Evolutionary conservation across 441 rosid species (phyloP).

Genomic region (Euphorbia schlechtendalii): DNA sequence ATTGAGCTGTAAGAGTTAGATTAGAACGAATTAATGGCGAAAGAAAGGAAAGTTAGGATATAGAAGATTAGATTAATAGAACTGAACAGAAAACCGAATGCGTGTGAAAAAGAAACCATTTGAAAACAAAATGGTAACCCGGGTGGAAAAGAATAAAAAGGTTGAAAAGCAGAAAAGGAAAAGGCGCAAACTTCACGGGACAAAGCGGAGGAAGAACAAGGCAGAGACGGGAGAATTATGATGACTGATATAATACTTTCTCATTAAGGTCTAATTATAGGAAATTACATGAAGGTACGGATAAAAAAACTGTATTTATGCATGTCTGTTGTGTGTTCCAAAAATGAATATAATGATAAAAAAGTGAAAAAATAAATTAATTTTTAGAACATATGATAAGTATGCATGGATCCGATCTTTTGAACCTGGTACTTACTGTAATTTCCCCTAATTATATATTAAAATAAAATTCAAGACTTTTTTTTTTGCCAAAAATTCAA

Average conservation of each 20-base stretch:
- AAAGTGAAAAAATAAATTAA: no score
- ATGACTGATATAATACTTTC: not conserved
- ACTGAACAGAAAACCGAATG: slow-evolving; percentile 10
- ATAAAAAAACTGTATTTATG: no score
- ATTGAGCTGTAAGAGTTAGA: not conserved
- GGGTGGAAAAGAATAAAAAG: not conserved
- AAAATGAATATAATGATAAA: no score
- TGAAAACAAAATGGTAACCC: not conserved
- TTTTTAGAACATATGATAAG: no score
- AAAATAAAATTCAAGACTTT: no score
- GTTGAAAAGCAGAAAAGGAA: not conserved
- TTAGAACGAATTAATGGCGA: slow-evolving; percentile 6
- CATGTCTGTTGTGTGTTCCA: no score
- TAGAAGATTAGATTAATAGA: slow-evolving; percentile 11
- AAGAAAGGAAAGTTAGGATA: slow-evolving; percentile 11
- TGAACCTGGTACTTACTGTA: no score
- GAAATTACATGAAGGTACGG: no score
- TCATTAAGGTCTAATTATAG: not conserved
- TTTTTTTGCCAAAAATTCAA: no score
- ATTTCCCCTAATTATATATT: no score
- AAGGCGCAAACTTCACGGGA: not conserved
- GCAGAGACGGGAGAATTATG: not conserved
- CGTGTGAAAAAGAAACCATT: slow-evolving; percentile 16
- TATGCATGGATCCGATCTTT: no score
- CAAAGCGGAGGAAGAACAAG: not conserved